phyloP scores from a whole-genome alignment of 176 grass and related monocot species.

The Ampelocalamus luodianensis region DNA sequence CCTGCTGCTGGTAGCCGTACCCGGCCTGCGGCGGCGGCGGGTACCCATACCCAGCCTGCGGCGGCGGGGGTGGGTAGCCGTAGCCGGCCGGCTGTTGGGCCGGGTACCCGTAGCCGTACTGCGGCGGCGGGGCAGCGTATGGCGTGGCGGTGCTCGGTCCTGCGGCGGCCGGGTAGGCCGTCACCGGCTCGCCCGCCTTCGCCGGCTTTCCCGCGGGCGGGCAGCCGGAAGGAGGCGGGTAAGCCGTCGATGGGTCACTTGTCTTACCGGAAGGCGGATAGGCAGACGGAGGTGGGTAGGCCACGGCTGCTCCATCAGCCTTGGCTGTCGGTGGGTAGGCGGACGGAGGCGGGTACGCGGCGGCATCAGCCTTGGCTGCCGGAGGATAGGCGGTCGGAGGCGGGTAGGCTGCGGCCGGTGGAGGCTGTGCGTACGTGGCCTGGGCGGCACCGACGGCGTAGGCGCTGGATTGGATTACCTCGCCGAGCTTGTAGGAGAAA shows the following conservation, averaged over 20 bases:
- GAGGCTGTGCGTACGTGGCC: constrained; percentile 2
- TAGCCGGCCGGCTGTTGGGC: constrained; percentile 51
- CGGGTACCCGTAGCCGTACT: constrained; percentile 60
- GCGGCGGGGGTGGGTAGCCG: constrained; percentile 57
- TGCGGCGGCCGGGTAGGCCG: constrained; percentile 55
- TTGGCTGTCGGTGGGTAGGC: constrained; percentile 33
- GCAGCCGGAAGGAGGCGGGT: constrained; percentile 45
- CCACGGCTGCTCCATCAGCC: constrained; percentile 16
- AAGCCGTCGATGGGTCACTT: constrained; percentile 30
- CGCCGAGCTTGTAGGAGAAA: constrained; percentile 77
- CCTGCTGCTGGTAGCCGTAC: constrained; percentile 59
- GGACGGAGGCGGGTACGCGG: constrained; percentile 13
- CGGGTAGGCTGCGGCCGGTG: constrained; percentile 36
- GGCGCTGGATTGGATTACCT: constrained; percentile 34
- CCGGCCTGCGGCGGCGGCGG: constrained; percentile 41
- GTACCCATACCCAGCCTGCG: constrained; percentile 50
- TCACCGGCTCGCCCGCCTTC: constrained; percentile 53
- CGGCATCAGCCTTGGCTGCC: constrained; percentile 28
- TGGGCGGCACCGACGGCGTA: not conserved
- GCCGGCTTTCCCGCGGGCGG: constrained; percentile 41
- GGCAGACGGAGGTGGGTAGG: not conserved
- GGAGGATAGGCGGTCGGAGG: constrained; percentile 34
- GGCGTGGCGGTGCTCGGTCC: constrained; percentile 44
- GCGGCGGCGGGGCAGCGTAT: constrained; percentile 53
- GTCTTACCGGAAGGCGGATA: constrained; percentile 19